Conservation (phyloP, 2,329 filamentous ascomycete genomes). For the Phaeoacremonium minimum region DNA sequence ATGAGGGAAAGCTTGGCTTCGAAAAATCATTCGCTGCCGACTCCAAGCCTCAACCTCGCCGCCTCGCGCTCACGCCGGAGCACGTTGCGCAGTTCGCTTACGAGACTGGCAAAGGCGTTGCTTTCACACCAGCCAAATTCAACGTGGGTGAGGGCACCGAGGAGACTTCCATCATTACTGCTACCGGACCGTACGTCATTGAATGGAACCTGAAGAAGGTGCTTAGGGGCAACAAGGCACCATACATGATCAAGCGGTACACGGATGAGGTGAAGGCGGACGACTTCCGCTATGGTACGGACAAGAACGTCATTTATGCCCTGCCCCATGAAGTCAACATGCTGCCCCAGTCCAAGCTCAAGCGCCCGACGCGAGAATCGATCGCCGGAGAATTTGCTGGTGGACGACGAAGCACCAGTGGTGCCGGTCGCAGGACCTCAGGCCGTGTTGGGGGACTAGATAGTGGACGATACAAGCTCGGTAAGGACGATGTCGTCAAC, state of each 20-base stretch:
- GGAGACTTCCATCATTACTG: constrained; percentile 94
- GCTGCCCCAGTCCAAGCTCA: constrained; percentile 82
- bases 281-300: constrained; percentile 94
- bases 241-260: constrained; percentile 96
- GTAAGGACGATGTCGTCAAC: constrained; percentile 80
- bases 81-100: constrained; percentile 98
- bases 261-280: constrained; percentile 94
- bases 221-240: constrained; percentile 72
- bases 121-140: constrained; percentile 90
- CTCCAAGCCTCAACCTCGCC: constrained; percentile 86
- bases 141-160: constrained; percentile 77
- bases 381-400: constrained; percentile 62
- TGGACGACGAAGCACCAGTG: constrained; percentile 29
- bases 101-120: constrained; percentile 81
- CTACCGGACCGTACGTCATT: constrained; percentile 93
- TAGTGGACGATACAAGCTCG: constrained; percentile 67
- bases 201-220: constrained; percentile 96
- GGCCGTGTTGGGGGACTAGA: constrained; percentile 47
- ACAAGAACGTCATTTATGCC: constrained; percentile 97
- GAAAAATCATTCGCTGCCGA: constrained; percentile 91
- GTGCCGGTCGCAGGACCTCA: constrained; percentile 39
- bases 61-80: constrained; percentile 80
- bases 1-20: constrained; percentile 96
- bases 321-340: constrained; percentile 97
- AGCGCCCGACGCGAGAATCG: constrained; percentile 86